These are phyloP conservation scores for Candida methanosorbosa DNA, from an alignment of 805 yeast species.

Conservation along the genomic window DNA sequence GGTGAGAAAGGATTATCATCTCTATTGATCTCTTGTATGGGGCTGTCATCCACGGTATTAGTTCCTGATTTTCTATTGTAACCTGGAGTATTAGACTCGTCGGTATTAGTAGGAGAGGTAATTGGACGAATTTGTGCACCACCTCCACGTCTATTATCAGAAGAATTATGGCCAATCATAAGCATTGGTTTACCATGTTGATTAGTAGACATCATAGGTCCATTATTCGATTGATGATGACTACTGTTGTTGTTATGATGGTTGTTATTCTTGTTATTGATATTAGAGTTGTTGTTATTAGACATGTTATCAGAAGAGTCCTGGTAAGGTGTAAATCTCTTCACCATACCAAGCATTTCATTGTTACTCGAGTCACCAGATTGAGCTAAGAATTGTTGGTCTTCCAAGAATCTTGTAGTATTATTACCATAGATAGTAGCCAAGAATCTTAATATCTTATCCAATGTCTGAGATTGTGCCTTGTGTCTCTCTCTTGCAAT, in stretches of 20 bases:
- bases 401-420: conserved; percentile 29
- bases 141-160: conserved; percentile 1
- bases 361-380: too few relatives aligned
- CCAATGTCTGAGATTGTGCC: conserved; percentile 80
- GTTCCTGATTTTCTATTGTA: not conserved
- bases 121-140: too few relatives aligned
- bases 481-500: conserved; percentile 78
- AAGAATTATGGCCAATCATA: conserved; percentile 6
- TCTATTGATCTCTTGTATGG: not conserved
- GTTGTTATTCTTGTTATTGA: too few relatives aligned
- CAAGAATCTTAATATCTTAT: conserved; percentile 77
- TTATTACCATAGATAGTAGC: conserved; percentile 74
- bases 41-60: not conserved
- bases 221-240: too few relatives aligned
- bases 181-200: conserved; percentile 2
- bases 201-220: too few relatives aligned
- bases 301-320: too few relatives aligned
- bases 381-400: conserved; percentile 10
- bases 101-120: not conserved
- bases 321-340: too few relatives aligned
- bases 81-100: not conserved
- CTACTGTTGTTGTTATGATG: too few relatives aligned
- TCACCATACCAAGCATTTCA: too few relatives aligned
- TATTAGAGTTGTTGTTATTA: too few relatives aligned
- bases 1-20: not conserved